Base-by-base conservation (phyloP, 305 asterid species). In the Fraxinus paxiana region DNA sequence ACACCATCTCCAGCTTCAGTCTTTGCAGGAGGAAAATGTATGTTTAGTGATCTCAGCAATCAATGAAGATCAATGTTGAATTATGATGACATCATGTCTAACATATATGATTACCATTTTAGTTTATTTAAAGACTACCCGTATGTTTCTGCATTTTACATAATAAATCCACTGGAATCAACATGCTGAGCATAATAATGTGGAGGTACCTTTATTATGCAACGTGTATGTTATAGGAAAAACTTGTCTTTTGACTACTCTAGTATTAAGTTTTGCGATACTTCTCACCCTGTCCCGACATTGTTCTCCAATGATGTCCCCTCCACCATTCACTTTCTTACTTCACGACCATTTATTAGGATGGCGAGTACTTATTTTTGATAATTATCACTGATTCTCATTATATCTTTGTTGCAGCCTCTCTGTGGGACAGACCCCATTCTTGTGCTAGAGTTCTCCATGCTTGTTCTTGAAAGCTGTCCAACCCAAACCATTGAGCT, bases 371-470 rank as follows among this genome's bases (percentile, higher is more conserved):
- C 73, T 65, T 24, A 65, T 26, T 26, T 65, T 65, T 65, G 37
- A 65, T 26, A 65, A 26, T 24, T 69, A 69, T 69, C 71, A 59
- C 75, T 76, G 46, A 72, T 77, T 79, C 78, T 83, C 81, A 67
- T 28, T 54, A 24, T 77, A 28, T 82, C 79, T 48, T 82, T 69
- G 78, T 83, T 85, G 85, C 92, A 94, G 98, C 97, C 99, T 87
- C 91, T 96, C 35, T 93, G 99, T 88, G 91, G 90, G 83, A 88
- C 92, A 38, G 98, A 94, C 74, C 98, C 98, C 30, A 89, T 92
- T 93, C 98, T 96, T 85, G 98, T 96, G 84, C 92, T 96, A 90
- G 98, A 94, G 87, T 94, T 87, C 85, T 92, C 99, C 73, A 88
- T 90, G 97, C 97, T 91, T 77, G 95, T 96, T 85, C 99, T 96